These are phyloP conservation scores for Colletotrichum theobromicola DNA, from an alignment of 2,329 filamentous ascomycete species.

Conservation along the genomic window DNA sequence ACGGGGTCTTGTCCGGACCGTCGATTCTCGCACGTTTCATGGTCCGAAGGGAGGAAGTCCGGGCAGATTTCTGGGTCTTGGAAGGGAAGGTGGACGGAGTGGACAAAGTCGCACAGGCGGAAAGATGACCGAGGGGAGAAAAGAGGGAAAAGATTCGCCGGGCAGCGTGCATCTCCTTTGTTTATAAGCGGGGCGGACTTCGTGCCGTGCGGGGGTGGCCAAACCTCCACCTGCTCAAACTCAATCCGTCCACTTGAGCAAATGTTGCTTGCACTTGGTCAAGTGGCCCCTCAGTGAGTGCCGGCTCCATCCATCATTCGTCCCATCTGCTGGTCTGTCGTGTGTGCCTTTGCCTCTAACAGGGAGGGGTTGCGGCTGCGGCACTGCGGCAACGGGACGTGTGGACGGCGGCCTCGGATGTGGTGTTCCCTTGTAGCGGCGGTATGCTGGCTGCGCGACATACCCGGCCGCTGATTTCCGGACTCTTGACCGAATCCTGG, in stretches of 20 bases:
- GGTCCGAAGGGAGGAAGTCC: slow-evolving; percentile 13
- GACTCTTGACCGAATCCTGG: neutral
- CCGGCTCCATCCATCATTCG: neutral
- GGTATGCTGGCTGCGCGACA: neutral
- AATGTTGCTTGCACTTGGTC: neutral
- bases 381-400: neutral
- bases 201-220: slow-evolving; percentile 17
- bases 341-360: neutral
- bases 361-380: neutral
- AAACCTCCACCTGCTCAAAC: neutral
- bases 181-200: slow-evolving; percentile 23
- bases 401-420: neutral
- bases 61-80: slow-evolving; percentile 10
- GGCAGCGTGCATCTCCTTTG: slow-evolving; percentile 5
- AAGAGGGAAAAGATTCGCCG: slow-evolving; percentile 9
- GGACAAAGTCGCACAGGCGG: slow-evolving; percentile 12
- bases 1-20: slow-evolving; percentile 20
- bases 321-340: neutral
- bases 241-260: neutral
- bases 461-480: neutral
- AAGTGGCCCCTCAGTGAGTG: neutral
- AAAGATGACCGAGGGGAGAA: slow-evolving; percentile 18
- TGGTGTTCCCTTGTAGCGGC: neutral
- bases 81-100: slow-evolving; percentile 8
- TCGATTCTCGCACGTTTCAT: slow-evolving; percentile 21